Evolutionary conservation across 2,329 filamentous ascomycete genomes (phyloP).

Genomic region (Gremmenia infestans): DNA sequence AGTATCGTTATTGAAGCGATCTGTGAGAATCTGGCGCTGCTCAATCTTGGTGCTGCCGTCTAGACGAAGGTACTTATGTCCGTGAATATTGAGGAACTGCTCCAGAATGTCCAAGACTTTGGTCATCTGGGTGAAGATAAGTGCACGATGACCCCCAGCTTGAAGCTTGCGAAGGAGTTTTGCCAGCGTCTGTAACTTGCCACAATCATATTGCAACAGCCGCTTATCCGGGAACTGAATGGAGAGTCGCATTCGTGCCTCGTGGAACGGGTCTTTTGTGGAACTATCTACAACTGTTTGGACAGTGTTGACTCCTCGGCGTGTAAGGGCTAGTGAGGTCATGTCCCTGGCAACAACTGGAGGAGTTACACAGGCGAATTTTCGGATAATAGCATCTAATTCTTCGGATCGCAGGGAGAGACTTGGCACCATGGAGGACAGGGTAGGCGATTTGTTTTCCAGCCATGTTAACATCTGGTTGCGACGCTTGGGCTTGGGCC

Average conservation of each 20-base stretch:
- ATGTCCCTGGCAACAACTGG: conserved; percentile 79
- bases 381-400: conserved; percentile 71
- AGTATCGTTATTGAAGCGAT: conserved; percentile 92
- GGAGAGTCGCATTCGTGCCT: conserved; percentile 83
- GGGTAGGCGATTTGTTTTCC: conserved; percentile 59
- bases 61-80: conserved; percentile 90
- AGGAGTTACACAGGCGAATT: conserved; percentile 90
- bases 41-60: conserved; percentile 97
- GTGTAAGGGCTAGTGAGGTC: conserved; percentile 60
- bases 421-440: conserved; percentile 67
- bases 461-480: conserved; percentile 68
- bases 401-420: conserved; percentile 66
- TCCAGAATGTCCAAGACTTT: conserved; percentile 97
- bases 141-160: conserved; percentile 81
- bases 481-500: conserved; percentile 55
- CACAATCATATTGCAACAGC: conserved; percentile 95
- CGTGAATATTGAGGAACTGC: conserved; percentile 96
- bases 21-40: conserved; percentile 88
- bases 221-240: conserved; percentile 97
- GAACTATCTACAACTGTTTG: conserved; percentile 52
- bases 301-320: conserved; percentile 52
- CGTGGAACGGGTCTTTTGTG: conserved; percentile 80
- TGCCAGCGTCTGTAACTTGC: conserved; percentile 88
- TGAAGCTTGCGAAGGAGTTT: conserved; percentile 81
- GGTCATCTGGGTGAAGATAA: conserved; percentile 99